A percentile compares a stretch with the other conserved stretches of the same genome.
Conservation (phyloP, 345 rosid genomes). For the Citrus glauca region DNA sequence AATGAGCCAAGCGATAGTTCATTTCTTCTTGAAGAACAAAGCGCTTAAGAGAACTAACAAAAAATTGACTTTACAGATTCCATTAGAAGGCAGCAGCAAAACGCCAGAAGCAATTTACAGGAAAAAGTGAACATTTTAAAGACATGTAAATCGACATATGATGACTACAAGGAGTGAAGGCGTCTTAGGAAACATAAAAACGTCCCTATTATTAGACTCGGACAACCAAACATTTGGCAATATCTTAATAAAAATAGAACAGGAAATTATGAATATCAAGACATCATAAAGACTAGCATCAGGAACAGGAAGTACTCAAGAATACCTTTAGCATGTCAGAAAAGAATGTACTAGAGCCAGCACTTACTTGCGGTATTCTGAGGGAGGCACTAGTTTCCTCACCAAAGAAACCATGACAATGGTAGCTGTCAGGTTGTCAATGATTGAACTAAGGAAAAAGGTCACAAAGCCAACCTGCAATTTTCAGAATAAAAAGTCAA, state of each 20-base stretch:
- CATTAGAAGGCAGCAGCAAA: background rate
- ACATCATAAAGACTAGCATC: background rate
- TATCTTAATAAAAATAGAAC: background rate
- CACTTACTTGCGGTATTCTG: conserved; percentile 93
- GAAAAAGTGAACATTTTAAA: background rate
- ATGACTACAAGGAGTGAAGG: background rate
- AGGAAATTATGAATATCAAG: background rate
- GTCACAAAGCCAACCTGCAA: conserved; percentile 87
- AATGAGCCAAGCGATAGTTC: background rate
- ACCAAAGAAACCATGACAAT: conserved; percentile 92
- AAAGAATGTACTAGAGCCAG: background rate
- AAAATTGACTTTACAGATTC: background rate
- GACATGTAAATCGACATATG: background rate
- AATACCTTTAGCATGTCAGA: background rate
- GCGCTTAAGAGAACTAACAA: background rate
- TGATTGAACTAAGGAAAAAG: conserved; percentile 84
- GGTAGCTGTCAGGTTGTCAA: conserved; percentile 93
- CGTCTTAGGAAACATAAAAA: background rate
- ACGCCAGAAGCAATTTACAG: background rate
- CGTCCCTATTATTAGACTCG: background rate
- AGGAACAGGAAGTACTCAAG: background rate
- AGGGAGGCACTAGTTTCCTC: conserved; percentile 83
- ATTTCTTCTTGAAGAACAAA: background rate
- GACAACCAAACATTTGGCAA: background rate
- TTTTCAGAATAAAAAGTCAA: conserved; percentile 21